Evolutionary conservation across 1,139 yeast genomes (phyloP).

Genomic region (Suhomyces bribrorum): DNA sequence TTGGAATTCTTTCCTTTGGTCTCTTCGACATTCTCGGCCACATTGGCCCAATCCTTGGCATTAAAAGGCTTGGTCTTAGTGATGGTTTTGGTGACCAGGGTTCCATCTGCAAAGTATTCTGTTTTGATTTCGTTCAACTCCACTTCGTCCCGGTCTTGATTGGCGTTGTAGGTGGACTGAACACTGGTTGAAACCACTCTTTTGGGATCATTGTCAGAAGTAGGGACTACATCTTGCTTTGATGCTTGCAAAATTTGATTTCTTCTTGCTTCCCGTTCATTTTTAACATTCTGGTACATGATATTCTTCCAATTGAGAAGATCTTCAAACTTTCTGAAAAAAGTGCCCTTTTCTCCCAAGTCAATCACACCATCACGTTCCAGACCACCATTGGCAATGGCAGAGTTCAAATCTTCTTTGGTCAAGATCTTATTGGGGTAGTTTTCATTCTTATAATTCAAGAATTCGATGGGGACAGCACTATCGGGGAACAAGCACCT

Average conservation of each 20-base stretch:
- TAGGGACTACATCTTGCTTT: background rate
- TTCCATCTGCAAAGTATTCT: conserved; percentile 67
- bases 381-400: conserved; percentile 17
- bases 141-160: conserved; percentile 57
- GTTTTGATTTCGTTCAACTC: conserved; percentile 53
- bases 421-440: conserved; percentile 41
- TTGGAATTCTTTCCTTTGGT: conserved; percentile 4
- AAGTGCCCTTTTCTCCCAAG: conserved; percentile 42
- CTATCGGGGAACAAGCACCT: conserved; percentile 77
- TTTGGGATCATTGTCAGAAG: background rate
- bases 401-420: conserved; percentile 48
- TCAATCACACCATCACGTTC: conserved; percentile 28
- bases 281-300: conserved; percentile 47
- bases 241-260: background rate
- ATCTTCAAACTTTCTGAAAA: conserved; percentile 63
- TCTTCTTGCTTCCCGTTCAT: conserved; percentile 25
- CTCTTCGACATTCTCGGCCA: conserved; percentile 23
- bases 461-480: conserved; percentile 38
- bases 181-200: conserved; percentile 52
- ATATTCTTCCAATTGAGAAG: conserved; percentile 66
- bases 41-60: conserved; percentile 33
- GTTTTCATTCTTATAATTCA: conserved; percentile 30
- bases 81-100: conserved; percentile 43
- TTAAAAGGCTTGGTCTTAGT: conserved; percentile 41
- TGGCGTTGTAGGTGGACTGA: conserved; percentile 45